Conservation (phyloP, 495 filamentous ascomycete species). For the Podospora australis region DNA sequence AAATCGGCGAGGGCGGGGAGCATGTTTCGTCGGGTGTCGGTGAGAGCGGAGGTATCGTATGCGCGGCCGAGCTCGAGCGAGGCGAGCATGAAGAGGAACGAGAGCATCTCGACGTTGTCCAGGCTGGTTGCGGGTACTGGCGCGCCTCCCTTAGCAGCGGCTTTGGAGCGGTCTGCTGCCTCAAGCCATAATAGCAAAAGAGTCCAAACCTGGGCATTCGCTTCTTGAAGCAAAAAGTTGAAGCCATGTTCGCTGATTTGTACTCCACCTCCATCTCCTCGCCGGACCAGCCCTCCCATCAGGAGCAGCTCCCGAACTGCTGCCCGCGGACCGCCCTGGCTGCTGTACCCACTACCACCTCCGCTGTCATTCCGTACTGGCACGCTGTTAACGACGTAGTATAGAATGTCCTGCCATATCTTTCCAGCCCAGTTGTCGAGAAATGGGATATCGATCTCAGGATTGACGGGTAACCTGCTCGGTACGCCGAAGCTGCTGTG, state of each 20-base stretch:
- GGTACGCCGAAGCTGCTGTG: conserved; percentile 88
- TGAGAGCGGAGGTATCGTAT: conserved; percentile 75
- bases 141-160: conserved; percentile 21
- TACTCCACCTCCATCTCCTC: conserved; percentile 43
- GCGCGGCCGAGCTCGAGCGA: conserved; percentile 83
- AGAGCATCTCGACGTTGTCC: conserved; percentile 87
- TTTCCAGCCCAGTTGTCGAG: conserved; percentile 81
- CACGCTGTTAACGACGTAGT: conserved; percentile 75
- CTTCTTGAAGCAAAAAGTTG: conserved; percentile 87
- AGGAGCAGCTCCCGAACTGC: conserved; percentile 78
- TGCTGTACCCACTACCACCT: conserved; percentile 20
- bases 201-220: conserved; percentile 95
- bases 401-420: conserved; percentile 93
- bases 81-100: conserved; percentile 93
- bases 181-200: conserved; percentile 89
- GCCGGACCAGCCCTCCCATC: conserved; percentile 71
- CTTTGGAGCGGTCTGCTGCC: conserved; percentile 54
- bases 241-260: conserved; percentile 87
- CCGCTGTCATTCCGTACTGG: conserved; percentile 26
- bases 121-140: conserved; percentile 44
- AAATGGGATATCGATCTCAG: conserved; percentile 54
- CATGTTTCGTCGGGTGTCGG: conserved; percentile 76
- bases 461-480: conserved; percentile 51
- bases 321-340: conserved; percentile 50
- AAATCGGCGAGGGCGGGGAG: conserved; percentile 78